Conservation (phyloP, 1,139 yeast species). For the Casaregolazyma suthepensis region DNA sequence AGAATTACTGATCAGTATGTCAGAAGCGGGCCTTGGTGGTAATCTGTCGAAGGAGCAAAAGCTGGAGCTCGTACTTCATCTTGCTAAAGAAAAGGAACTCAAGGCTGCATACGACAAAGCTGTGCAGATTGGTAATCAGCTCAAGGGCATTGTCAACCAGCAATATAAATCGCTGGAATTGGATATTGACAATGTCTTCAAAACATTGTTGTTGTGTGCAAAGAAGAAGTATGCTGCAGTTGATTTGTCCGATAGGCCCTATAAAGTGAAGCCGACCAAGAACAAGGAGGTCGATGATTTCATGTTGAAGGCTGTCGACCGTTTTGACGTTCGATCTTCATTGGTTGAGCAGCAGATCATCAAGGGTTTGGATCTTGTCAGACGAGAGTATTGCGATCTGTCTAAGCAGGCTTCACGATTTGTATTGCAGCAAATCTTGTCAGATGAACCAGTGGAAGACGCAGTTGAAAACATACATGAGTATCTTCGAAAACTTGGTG, state of each 20-base stretch:
- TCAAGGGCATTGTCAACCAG: constrained; percentile 81
- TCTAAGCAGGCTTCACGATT: constrained; percentile 82
- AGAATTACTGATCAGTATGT: constrained; percentile 4
- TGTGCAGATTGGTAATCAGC: constrained; percentile 72
- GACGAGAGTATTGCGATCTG: constrained; percentile 92
- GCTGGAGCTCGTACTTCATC: constrained; percentile 1
- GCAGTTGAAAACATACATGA: constrained; percentile 69
- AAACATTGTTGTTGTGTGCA: constrained; percentile 80
- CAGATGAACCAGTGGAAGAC: constrained; percentile 71
- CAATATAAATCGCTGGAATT: constrained; percentile 82
- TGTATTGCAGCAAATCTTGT: constrained; percentile 64
- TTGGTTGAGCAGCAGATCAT: constrained; percentile 35
- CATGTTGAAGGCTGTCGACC: constrained; percentile 42
- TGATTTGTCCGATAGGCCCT: constrained; percentile 37
- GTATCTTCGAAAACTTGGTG: constrained; percentile 58
- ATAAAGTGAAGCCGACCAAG: constrained; percentile 40
- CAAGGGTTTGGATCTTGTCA: constrained; percentile 93
- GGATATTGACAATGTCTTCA: constrained; percentile 91
- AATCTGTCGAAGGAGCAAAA: neutral
- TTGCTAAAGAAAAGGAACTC: constrained; percentile 8
- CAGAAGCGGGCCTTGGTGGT: constrained; percentile 1
- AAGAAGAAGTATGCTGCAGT: constrained; percentile 98
- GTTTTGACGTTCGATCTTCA: neutral
- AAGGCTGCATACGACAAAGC: constrained; percentile 61
- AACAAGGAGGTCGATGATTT: constrained; percentile 44